Percentiles rank a stretch among this genome's conserved stretches.
These are phyloP conservation scores for Dorcoceras hygrometricum DNA, from an alignment of 257 asterid genomes.

Conservation along the genomic window DNA sequence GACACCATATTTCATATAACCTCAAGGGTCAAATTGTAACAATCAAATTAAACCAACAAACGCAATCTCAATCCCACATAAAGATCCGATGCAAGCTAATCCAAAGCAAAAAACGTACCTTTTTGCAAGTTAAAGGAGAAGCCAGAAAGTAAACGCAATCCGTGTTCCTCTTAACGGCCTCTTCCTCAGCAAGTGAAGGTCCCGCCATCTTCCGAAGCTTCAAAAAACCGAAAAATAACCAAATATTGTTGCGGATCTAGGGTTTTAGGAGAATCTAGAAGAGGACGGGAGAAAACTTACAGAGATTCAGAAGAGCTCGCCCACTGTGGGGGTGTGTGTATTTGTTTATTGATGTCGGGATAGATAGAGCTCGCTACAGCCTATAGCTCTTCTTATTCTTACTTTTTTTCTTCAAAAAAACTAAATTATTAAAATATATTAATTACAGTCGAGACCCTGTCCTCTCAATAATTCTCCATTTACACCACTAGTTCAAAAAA, in stretches of 20 bases:
- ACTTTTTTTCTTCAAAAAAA: no score
- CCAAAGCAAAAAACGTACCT: conserved; percentile 38
- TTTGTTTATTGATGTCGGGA: not conserved
- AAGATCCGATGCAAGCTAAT: conserved; percentile 21
- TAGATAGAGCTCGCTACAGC: not conserved
- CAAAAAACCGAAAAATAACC: not conserved
- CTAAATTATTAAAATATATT: no score
- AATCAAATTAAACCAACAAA: conserved; percentile 4
- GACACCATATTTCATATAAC: conserved; percentile 7
- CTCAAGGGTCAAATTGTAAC: not conserved
- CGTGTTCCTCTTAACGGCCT: conserved; percentile 64
- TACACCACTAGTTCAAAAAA: no score
- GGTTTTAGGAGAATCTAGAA: not conserved
- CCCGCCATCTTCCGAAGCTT: not conserved
- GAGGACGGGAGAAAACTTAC: not conserved
- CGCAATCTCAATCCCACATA: conserved; percentile 6
- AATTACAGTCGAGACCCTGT: not conserved
- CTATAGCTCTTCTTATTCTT: not conserved
- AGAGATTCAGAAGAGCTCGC: not conserved
- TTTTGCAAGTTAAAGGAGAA: conserved; percentile 94
- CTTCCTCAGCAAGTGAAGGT: conserved; percentile 51
- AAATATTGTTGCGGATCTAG: not conserved
- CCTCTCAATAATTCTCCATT: not conserved
- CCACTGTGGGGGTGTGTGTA: not conserved
- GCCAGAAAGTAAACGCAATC: conserved; percentile 95